Base-by-base conservation (phyloP, 1,284 basidiomycete species). In the Marasmius sp. region DNA sequence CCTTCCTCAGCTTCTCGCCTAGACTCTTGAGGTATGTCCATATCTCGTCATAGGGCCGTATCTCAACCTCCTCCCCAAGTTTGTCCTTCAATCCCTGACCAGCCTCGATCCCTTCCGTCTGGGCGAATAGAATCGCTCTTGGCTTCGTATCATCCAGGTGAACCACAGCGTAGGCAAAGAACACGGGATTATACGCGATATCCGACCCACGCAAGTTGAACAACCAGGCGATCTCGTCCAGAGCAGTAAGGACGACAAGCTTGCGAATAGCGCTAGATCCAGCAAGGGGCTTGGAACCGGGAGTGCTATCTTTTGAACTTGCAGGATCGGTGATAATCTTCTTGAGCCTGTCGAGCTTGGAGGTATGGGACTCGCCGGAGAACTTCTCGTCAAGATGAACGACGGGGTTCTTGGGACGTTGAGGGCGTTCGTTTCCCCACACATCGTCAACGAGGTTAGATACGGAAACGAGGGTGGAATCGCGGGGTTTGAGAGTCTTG, bases 151-250 rank as follows among this genome's bases (percentile, higher is more conserved):
- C 47, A 20, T 90, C 81, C 12, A 77, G 75, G 1, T 91, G 91
- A 36, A 98, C 80, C 41, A 97, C 81, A 2, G 94, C 92, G 72
- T 96, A 98, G 0, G 93, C 88, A 71, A 98, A 97, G 80, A 99
- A 98, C 22, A 99, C 96, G 65, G 95, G 95, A 71, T 97, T 98
- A 78, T 86, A 98, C 43, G 91, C 89, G 64, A 98, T 97, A 73
- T 98, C 96, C 1, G 88, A 86, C 0, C 96, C 95, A 63, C 97
- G 88, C 49, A 99, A 80, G 75, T 98, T 98, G 78, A 98, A 94
- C 36, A 97, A 73, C 97, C 97, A 95, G 0, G 93, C 94, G 51
- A 94, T 86, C 71, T 97, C 95, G 72, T 97, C 95, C 8, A 98
- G 84, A 79, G 89, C 86, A 22, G 82, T 90, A 9, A 97, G 83